Conservation (phyloP, 1,139 yeast species). For the Yamadazyma trypodendri region DNA sequence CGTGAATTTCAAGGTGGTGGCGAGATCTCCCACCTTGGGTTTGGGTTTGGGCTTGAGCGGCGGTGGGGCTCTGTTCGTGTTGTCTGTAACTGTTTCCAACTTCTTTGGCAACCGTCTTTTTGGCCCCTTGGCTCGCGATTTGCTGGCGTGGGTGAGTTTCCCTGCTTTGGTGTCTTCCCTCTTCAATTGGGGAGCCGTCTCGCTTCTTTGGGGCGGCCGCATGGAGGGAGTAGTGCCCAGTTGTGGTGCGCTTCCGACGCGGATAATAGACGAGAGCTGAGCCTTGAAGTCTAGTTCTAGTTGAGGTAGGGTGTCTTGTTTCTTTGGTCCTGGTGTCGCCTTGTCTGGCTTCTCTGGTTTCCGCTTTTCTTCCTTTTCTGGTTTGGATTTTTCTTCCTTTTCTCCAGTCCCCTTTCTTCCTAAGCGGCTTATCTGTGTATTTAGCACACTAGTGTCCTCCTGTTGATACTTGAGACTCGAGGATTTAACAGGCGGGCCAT, state of each 20-base stretch:
- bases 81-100: slow-evolving; percentile 6
- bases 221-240: slow-evolving; percentile 3
- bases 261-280: slow-evolving; percentile 14
- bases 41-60: slow-evolving; percentile 32
- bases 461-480: slow-evolving; percentile 5
- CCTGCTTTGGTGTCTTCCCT: slow-evolving; percentile 12
- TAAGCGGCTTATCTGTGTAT: slow-evolving; percentile 6
- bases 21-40: slow-evolving; percentile 27
- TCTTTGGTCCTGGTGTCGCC: not conserved
- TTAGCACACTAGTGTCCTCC: slow-evolving; percentile 5
- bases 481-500: slow-evolving; percentile 5
- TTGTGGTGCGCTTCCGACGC: slow-evolving; percentile 15
- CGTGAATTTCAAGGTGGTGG: slow-evolving; percentile 28
- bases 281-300: slow-evolving; percentile 2
- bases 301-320: not conserved
- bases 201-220: slow-evolving; percentile 5
- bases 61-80: slow-evolving; percentile 22
- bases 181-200: slow-evolving; percentile 6
- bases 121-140: slow-evolving; percentile 71
- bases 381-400: slow-evolving; percentile 9
- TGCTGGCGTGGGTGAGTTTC: slow-evolving; percentile 57
- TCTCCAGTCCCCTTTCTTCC: slow-evolving; percentile 11
- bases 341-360: slow-evolving; percentile 2
- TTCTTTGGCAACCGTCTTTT: slow-evolving; percentile 63
- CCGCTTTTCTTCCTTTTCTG: slow-evolving; percentile 10